Conservation (phyloP, 129 eudicot genomes). For the Tanacetum coccineum region DNA sequence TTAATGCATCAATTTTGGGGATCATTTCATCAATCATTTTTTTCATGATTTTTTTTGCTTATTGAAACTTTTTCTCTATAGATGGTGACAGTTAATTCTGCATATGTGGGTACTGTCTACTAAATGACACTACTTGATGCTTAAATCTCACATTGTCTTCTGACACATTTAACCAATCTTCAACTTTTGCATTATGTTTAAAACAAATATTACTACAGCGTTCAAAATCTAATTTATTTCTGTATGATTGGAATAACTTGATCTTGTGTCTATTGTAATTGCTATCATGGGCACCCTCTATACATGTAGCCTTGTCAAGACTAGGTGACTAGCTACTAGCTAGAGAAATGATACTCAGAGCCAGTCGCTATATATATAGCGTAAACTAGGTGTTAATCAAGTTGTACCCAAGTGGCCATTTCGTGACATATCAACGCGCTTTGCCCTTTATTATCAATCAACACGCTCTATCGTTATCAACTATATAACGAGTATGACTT, state of each 20-base stretch:
- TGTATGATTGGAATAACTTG: constrained; percentile 8
- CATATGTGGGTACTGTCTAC: constrained; percentile 30
- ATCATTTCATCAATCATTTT: constrained; percentile 40
- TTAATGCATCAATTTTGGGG: constrained; percentile 27
- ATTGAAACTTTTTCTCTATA: constrained; percentile 18
- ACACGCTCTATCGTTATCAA: not conserved
- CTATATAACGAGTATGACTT: constrained; percentile 7
- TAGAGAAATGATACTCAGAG: not conserved
- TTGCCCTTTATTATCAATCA: not conserved
- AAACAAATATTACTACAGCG: not conserved
- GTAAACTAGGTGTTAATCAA: not conserved
- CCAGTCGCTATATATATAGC: not conserved
- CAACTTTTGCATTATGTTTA: not conserved
- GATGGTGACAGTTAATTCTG: constrained; percentile 35
- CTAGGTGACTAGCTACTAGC: not conserved
- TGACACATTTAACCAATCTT: constrained; percentile 26
- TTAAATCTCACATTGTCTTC: constrained; percentile 35
- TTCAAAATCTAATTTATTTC: not conserved
- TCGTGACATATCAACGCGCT: not conserved
- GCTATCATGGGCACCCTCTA: constrained; percentile 1
- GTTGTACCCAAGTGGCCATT: constrained; percentile 9
- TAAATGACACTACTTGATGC: constrained; percentile 24
- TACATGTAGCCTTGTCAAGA: constrained; percentile 9
- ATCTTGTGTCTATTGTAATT: constrained; percentile 1
- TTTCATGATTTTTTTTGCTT: constrained; percentile 29